Evolutionary conservation across 306 rosid genomes (phyloP), one percentile per base, ranked within the genome.

Genomic region (Dalbergia cochinchinensis): DNA sequence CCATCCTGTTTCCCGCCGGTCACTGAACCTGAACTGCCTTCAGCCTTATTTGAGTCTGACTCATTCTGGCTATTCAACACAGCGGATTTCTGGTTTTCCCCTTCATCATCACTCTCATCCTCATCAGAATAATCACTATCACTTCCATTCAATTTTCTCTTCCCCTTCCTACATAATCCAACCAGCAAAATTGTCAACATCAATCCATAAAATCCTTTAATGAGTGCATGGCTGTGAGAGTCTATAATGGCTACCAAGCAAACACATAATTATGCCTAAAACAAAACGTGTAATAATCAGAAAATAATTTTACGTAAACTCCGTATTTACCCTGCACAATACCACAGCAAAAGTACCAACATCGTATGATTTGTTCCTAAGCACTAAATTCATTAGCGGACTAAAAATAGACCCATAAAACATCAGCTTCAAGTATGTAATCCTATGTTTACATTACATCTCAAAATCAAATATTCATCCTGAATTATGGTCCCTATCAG

Each of bases 121-220:
- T 77, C 92, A 65, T 91, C 95, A 0, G 93, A 81, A 82, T 86
- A 82, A 33, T 91, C 99, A 42, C 88, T 85, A 44, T 91, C 99
- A 82, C 88, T 89, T 83, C 79, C 93, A 74, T 87, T 89, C 81
- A 89, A 3, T 78, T 79, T 83, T 63, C 88, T 89, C 91, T 92
- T 93, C 51, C 98, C 98, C 98, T 88, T 90, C 99, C 99, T 96
- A 78, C 65, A 50, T 78, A 83, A 60, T 4, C 34, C 19, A 81
- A 80, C 34, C 26, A 77, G 60, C 44, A 71, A 54, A 79, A 73
- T 65, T 55, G 79, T 72, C 73, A 80, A 80, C 60, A 87, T 64
- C 82, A 58, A 55, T 12, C 8, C 71, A 71, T 59, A 73, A 71
- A 50, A 61, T 57, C 50, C 0, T 64, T 31, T 6, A 18, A 4